These are phyloP conservation scores for Fusarium papillatum DNA, from an alignment of 2,329 filamentous ascomycete genomes.

Conservation along the genomic window DNA sequence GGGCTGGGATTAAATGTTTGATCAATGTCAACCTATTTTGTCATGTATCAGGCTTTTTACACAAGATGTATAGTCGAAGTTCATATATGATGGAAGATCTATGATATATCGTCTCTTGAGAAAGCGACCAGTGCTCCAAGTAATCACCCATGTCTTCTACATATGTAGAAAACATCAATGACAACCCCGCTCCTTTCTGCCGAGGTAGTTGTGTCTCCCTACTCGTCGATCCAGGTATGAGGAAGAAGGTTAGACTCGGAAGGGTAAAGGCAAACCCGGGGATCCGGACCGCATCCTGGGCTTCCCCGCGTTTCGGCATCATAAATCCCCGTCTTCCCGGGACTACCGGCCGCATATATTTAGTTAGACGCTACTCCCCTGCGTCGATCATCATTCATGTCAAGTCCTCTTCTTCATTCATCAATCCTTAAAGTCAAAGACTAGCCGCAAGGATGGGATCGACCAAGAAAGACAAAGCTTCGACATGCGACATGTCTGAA, in stretches of 20 bases:
- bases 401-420: background rate
- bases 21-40: background rate
- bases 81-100: rapidly evolving
- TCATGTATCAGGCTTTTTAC: background rate
- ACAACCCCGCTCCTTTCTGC: background rate
- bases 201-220: background rate
- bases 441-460: background rate
- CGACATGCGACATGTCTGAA: background rate
- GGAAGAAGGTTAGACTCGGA: background rate
- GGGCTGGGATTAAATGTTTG: background rate
- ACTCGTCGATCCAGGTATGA: background rate
- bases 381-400: background rate
- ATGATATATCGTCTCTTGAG: background rate
- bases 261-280: background rate
- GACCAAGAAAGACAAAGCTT: background rate
- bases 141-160: background rate
- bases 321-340: background rate
- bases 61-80: background rate
- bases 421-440: background rate
- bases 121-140: background rate
- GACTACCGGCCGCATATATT: background rate
- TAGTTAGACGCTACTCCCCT: background rate
- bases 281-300: background rate
- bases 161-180: background rate
- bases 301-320: background rate